Percentiles rank a stretch among this genome's conserved stretches.
phyloP scores from a whole-genome alignment of 2,329 filamentous ascomycete species.

The Neofusicoccum kwambonambiense region DNA sequence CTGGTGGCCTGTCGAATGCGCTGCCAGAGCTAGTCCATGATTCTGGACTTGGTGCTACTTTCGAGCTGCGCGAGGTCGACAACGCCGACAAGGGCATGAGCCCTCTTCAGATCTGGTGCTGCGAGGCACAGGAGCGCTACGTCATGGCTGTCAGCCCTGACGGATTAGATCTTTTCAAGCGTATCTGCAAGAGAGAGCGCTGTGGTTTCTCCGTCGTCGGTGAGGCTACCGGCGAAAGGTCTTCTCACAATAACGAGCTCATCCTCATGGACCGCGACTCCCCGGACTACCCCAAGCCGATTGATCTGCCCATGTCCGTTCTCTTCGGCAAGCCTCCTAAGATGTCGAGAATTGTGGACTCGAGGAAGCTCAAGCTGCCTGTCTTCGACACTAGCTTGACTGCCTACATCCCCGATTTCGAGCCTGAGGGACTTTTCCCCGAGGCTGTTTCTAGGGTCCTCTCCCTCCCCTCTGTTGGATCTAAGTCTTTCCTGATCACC shows the following conservation, averaged over 20 bases:
- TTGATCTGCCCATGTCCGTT: constrained; percentile 84
- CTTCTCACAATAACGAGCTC: constrained; percentile 68
- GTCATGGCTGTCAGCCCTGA: constrained; percentile 84
- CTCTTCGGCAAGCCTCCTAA: constrained; percentile 87
- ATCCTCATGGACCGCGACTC: constrained; percentile 81
- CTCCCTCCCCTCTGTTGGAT: constrained; percentile 84
- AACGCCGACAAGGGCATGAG: constrained; percentile 90
- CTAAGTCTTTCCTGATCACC: constrained; percentile 95
- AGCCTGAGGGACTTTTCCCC: constrained; percentile 53
- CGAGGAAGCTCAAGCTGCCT: constrained; percentile 65
- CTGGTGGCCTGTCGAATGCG: constrained; percentile 81
- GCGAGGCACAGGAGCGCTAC: constrained; percentile 94
- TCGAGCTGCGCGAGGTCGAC: constrained; percentile 92
- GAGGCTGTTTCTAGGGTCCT: constrained; percentile 82
- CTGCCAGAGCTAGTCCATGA: constrained; percentile 90
- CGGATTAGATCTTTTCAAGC: constrained; percentile 68
- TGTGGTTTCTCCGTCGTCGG: constrained; percentile 94
- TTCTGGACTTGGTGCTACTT: constrained; percentile 83
- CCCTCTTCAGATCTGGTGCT: constrained; percentile 96
- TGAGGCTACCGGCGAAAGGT: constrained; percentile 60
- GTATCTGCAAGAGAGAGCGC: constrained; percentile 75
- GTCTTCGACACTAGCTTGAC: constrained; percentile 74
- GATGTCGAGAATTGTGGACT: constrained; percentile 71
- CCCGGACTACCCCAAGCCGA: constrained; percentile 70
- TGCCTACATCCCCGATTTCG: constrained; percentile 60